Base-by-base conservation (phyloP, 169 alveolate species). In the Eimeria falciformis region DNA sequence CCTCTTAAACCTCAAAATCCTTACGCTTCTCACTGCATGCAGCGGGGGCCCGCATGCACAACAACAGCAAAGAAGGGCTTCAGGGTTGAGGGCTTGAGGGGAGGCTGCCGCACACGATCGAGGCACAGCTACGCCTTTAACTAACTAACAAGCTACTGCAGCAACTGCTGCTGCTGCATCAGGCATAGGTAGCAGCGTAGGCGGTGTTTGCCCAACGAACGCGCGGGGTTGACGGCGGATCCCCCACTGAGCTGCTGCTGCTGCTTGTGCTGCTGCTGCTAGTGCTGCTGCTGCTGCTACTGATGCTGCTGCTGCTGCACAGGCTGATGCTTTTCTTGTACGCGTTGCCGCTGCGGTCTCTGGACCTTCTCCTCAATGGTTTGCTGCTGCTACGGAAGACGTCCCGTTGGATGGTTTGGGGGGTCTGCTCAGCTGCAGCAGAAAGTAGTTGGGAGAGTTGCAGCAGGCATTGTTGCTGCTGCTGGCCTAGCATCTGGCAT, bases 361-460 rank as follows among this genome's bases (percentile, higher is more conserved):
- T 71, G 83, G n/a, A 6, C 27, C 83, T 33, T 17, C 83, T 71
- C 58, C 56, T 71, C 83, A 9, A 17, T 37, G 7, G 18, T 27
- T 37, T 37, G 81, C 21, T 69, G 81, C 81, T 69, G 81, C 81
- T 69, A 55, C 81, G 29, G 81, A 47, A 55, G 9, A 55, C 81
- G 12, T 47, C 81, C 9, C 17, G 81, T 9, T 69, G 81, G 7
- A 69, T 25, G 14, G 29, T 47, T 5, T 33, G 81, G 33, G 50
- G 50, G 81, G 3, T 33, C 50, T 69, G 7, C 29, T 55, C 81
- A 37, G 53, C 56, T 27, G 81, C 18, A 6, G 81, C 81, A 21
- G 81, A 29, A 14, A 69, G 81, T 29, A 69, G 33, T 37, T 69
- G 56, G 1, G 56, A 47, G 53, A 69, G 55, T 47, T 69, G 81